Evolutionary conservation across 2,329 filamentous ascomycete species (phyloP).

Genomic region (Ploettnerulaceae sp.): DNA sequence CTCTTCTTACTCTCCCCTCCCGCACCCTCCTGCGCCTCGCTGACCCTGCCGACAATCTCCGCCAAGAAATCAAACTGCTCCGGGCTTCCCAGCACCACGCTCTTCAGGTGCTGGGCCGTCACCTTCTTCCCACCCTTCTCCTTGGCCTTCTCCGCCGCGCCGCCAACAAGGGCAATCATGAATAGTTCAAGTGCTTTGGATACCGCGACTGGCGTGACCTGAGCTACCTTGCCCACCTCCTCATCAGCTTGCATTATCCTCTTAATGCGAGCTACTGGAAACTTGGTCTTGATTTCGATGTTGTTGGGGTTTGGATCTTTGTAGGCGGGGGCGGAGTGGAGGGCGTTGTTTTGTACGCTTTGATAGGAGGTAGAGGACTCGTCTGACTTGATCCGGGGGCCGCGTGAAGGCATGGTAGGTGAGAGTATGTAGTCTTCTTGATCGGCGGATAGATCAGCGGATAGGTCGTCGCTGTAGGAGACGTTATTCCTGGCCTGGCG

Average conservation of each 20-base stretch:
- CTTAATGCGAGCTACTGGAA: conserved; percentile 96
- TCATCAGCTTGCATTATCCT: conserved; percentile 99
- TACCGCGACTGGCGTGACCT: conserved; percentile 94
- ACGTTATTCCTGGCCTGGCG: conserved; percentile 7
- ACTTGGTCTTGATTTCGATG: conserved; percentile 85
- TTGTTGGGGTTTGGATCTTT: conserved; percentile 39
- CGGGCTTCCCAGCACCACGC: conserved; percentile 72
- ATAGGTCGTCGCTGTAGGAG: conserved; percentile 12
- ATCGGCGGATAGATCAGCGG: too few relatives aligned
- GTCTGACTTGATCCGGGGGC: conserved; percentile 15
- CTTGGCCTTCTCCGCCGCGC: conserved; percentile 78
- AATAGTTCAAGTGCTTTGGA: conserved; percentile 94
- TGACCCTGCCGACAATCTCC: conserved; percentile 85
- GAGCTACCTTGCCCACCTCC: conserved; percentile 95
- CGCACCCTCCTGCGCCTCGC: conserved; percentile 41
- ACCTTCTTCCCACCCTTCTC: conserved; percentile 84
- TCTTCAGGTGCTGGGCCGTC: conserved; percentile 85
- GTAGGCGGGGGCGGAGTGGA: conserved; percentile 11
- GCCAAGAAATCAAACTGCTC: conserved; percentile 91
- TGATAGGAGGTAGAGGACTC: conserved; percentile 9
- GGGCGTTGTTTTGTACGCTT: background rate
- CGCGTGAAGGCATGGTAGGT: conserved; percentile 15
- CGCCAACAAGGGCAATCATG: conserved; percentile 90
- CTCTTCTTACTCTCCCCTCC: conserved; percentile 27
- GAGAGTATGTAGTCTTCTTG: conserved; percentile 1